Percentiles rank a stretch among this genome's conserved stretches.
These are phyloP conservation scores for Closterium sp. DNA, from an alignment of 139 green algal genomes.

Conservation along the genomic window DNA sequence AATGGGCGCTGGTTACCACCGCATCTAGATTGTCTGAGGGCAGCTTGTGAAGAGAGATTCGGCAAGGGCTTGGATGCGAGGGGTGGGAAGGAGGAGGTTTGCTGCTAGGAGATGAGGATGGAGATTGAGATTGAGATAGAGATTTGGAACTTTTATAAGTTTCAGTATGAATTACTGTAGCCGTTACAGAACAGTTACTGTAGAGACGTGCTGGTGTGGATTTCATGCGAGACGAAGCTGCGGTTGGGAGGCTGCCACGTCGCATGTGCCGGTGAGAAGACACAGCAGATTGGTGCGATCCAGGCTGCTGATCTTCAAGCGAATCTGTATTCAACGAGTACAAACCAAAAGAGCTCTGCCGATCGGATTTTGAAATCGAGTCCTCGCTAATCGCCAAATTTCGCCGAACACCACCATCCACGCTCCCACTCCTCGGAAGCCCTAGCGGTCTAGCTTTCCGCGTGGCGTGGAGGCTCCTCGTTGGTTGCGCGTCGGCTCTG, in stretches of 20 bases:
- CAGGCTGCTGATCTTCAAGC: neutral
- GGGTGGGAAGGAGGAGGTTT: neutral
- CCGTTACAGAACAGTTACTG: neutral
- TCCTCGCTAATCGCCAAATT: neutral
- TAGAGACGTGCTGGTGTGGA: neutral
- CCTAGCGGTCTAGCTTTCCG: neutral
- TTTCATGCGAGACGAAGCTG: neutral
- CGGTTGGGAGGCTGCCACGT: neutral
- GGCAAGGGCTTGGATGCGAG: neutral
- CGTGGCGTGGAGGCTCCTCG: neutral
- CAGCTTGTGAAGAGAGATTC: neutral
- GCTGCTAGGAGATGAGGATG: neutral
- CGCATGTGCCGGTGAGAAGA: neutral
- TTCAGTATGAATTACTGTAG: neutral
- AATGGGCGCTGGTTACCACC: neutral
- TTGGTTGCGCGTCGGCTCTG: neutral
- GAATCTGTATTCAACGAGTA: neutral
- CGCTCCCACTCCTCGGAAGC: neutral
- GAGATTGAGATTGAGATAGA: neutral
- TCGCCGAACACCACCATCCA: neutral
- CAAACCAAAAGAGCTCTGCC: no score
- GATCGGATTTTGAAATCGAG: no score
- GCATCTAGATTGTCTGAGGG: neutral
- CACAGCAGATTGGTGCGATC: neutral
- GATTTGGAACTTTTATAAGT: neutral